A percentile compares a stretch with the other conserved stretches of the same genome.
These are phyloP conservation scores for Pythium phragmitis DNA, from an alignment of 352 stramenopile species.

Conservation along the genomic window DNA sequence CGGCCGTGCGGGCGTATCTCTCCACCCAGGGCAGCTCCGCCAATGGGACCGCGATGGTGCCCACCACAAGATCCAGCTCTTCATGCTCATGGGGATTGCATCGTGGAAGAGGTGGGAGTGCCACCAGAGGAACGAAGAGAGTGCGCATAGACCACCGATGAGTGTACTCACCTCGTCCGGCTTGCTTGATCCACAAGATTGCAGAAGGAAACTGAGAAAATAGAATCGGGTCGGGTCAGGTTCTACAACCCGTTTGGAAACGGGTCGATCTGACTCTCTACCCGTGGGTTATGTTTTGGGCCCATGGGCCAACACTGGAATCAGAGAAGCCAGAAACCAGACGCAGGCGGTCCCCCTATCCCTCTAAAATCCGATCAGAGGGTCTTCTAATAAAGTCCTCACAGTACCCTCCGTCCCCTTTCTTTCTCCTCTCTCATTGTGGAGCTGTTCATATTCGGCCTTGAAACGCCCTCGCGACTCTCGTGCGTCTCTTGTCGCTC, in stretches of 20 bases:
- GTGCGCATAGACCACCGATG: too few species aligned
- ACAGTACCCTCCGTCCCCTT: neutral
- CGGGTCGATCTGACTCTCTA: neutral
- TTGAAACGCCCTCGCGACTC: constrained; percentile 2
- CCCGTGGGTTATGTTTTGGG: neutral
- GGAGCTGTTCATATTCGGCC: constrained; percentile 9
- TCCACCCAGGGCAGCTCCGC: neutral
- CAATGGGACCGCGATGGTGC: neutral
- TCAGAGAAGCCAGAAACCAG: constrained; percentile 14
- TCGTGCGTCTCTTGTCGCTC: neutral
- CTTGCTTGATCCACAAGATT: too few species aligned
- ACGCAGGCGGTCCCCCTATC: neutral
- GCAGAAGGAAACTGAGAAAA: too few species aligned
- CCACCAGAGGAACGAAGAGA: too few species aligned
- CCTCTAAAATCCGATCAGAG: constrained; percentile 4
- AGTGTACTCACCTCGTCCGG: neutral
- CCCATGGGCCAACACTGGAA: neutral
- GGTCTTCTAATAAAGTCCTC: constrained; percentile 3
- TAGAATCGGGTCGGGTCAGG: too few species aligned
- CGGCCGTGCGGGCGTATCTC: neutral
- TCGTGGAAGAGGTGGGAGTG: too few species aligned
- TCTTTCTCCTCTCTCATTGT: neutral
- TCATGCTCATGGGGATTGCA: neutral
- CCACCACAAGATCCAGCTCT: neutral
- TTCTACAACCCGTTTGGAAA: too few species aligned